Percentiles rank a stretch among this genome's conserved stretches.
phyloP scores from a whole-genome alignment of 2,329 filamentous ascomycete species.

The Aspergillus sp. region DNA sequence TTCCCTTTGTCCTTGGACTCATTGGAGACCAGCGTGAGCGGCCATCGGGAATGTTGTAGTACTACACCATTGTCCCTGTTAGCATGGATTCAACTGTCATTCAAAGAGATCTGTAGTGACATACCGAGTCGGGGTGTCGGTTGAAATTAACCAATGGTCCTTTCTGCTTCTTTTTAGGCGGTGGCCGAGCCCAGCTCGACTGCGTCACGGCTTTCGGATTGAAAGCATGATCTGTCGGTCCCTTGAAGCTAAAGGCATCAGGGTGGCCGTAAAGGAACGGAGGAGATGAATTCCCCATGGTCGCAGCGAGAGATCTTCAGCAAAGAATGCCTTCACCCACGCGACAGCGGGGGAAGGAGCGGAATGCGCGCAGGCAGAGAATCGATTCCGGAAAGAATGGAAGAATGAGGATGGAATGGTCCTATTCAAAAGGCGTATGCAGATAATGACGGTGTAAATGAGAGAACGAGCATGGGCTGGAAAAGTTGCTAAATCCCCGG shows the following conservation, averaged over 20 bases:
- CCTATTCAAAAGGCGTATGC: neutral
- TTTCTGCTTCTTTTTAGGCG: constrained; percentile 62
- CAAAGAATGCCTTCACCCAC: constrained; percentile 39
- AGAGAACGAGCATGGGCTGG: constrained; percentile 8
- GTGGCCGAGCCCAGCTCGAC: constrained; percentile 68
- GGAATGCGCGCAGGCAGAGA: constrained; percentile 23
- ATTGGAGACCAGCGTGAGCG: constrained; percentile 64
- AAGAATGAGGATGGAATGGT: constrained; percentile 13
- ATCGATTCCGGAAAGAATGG: constrained; percentile 22
- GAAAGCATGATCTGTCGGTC: constrained; percentile 59
- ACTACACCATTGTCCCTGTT: constrained; percentile 28
- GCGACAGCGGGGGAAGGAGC: constrained; percentile 23
- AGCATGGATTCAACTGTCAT: neutral
- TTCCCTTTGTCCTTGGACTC: constrained; percentile 67
- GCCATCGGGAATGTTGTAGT: constrained; percentile 59
- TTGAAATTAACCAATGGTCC: constrained; percentile 82
- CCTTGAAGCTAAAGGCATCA: constrained; percentile 54
- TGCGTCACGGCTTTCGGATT: constrained; percentile 85
- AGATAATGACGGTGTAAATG: neutral
- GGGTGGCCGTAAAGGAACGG: constrained; percentile 73
- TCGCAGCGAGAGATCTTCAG: constrained; percentile 27
- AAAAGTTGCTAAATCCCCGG: constrained; percentile 1
- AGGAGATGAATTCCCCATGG: constrained; percentile 55
- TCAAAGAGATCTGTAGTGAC: constrained; percentile 24
- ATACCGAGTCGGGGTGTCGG: constrained; percentile 75